Conservation (phyloP, 108 stramenopile genomes). For the Pseudonitzschia multiseries region DNA sequence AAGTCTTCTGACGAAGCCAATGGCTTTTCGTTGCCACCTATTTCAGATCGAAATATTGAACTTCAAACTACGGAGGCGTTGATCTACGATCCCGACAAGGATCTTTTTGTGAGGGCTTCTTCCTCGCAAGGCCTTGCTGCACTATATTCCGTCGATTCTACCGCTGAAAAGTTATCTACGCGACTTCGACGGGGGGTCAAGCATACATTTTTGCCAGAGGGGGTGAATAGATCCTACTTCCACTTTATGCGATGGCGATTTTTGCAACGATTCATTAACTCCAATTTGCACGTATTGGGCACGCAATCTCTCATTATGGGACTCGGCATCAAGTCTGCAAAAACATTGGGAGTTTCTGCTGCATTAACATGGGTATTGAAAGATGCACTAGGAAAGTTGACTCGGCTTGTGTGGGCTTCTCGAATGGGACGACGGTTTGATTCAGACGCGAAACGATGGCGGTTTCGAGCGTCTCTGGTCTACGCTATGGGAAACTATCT, state of each 20-base stretch:
- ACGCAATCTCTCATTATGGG: constrained; percentile 90
- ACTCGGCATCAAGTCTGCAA: constrained; percentile 67
- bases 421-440: constrained; percentile 93
- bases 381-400: constrained; percentile 91
- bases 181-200: constrained; percentile 10
- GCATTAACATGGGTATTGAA: constrained; percentile 95
- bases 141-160: constrained; percentile 12
- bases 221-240: constrained; percentile 85
- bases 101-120: constrained; percentile 27
- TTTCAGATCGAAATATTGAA: constrained; percentile 24
- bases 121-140: neutral
- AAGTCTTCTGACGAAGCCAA: neutral
- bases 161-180: neutral
- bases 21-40: neutral
- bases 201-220: constrained; percentile 77
- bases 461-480: constrained; percentile 77
- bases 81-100: constrained; percentile 23
- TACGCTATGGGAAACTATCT: constrained; percentile 88
- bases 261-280: constrained; percentile 86
- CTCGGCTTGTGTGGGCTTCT: constrained; percentile 92
- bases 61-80: constrained; percentile 14
- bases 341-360: constrained; percentile 60
- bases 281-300: constrained; percentile 91
- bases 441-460: constrained; percentile 93
- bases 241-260: constrained; percentile 82